Conservation (phyloP, 2,329 filamentous ascomycete genomes). For the Neofusicoccum umdonicola region DNA sequence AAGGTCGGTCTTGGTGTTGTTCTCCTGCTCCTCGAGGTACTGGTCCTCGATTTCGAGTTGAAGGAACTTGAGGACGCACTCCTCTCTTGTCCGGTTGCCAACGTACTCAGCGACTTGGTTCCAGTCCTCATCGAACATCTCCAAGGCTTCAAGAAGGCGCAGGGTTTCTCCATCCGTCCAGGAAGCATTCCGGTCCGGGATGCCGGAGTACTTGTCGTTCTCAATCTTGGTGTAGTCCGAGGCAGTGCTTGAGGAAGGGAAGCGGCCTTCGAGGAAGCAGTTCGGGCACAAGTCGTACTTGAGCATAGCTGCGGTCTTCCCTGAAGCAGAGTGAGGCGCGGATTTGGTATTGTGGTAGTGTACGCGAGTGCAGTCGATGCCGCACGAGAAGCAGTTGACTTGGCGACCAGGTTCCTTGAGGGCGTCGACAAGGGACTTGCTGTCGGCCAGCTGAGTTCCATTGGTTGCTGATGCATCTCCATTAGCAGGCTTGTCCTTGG, state of each 20-base stretch:
- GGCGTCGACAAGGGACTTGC: conserved; percentile 61
- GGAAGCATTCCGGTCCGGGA: conserved; percentile 78
- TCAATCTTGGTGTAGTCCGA: conserved; percentile 86
- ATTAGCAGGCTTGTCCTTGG: conserved; percentile 58
- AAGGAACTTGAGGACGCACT: conserved; percentile 95
- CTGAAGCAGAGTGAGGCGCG: conserved; percentile 44
- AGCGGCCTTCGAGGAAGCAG: conserved; percentile 81
- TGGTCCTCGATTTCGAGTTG: conserved; percentile 97
- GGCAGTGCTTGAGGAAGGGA: conserved; percentile 74
- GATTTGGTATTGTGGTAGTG: conserved; percentile 70
- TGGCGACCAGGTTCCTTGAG: conserved; percentile 63
- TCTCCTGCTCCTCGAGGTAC: conserved; percentile 76
- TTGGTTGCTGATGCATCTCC: conserved; percentile 67
- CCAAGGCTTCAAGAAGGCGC: conserved; percentile 84
- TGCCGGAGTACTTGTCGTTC: conserved; percentile 75
- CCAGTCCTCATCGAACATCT: conserved; percentile 96
- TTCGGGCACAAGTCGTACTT: conserved; percentile 89
- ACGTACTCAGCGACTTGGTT: conserved; percentile 89
- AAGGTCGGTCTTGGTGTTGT: conserved; percentile 27
- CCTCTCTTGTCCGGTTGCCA: conserved; percentile 84
- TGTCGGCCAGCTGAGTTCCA: conserved; percentile 59
- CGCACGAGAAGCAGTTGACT: conserved; percentile 85
- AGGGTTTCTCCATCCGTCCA: conserved; percentile 91
- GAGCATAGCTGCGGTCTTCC: conserved; percentile 56
- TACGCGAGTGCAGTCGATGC: conserved; percentile 78